Evolutionary conservation across 257 asterid genomes (phyloP).

Genomic region (Fraxinus pennsylvanica): DNA sequence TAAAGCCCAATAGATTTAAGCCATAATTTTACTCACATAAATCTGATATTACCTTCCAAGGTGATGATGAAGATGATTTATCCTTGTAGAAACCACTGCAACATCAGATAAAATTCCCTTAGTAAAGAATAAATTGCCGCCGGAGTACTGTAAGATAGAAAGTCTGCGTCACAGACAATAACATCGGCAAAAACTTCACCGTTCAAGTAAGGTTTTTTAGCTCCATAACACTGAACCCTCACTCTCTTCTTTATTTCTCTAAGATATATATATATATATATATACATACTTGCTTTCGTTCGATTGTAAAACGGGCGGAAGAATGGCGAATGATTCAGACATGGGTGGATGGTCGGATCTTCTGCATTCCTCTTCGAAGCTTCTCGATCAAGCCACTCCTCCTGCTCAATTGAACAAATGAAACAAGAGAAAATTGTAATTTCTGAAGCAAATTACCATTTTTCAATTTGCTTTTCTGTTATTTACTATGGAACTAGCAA

Average conservation of each 20-base stretch:
- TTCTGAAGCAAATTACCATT: background rate
- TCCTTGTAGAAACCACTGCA: background rate
- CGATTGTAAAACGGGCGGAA: constrained; percentile 13
- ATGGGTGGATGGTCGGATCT: constrained; percentile 93
- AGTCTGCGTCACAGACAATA: constrained; percentile 20
- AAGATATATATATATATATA: background rate
- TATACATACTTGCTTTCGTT: constrained; percentile 2
- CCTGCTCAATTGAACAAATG: constrained; percentile 46
- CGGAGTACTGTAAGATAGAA: background rate
- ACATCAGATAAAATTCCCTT: no score
- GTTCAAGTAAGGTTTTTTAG: constrained; percentile 53
- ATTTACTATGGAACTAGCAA: background rate
- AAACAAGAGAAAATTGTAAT: background rate
- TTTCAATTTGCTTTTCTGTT: background rate
- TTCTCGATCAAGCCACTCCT: constrained; percentile 96
- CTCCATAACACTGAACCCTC: constrained; percentile 28
- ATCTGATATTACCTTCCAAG: background rate
- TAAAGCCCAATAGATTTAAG: background rate
- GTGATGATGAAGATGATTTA: background rate
- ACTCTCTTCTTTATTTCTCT: background rate
- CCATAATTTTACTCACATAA: background rate
- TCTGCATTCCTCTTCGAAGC: constrained; percentile 94
- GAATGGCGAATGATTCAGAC: constrained; percentile 77
- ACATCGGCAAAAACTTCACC: constrained; percentile 30
- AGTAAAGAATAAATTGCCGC: no score